These are phyloP conservation scores for Tolypocladium pustulatum DNA, from an alignment of 2,329 filamentous ascomycete species.

Conservation along the genomic window DNA sequence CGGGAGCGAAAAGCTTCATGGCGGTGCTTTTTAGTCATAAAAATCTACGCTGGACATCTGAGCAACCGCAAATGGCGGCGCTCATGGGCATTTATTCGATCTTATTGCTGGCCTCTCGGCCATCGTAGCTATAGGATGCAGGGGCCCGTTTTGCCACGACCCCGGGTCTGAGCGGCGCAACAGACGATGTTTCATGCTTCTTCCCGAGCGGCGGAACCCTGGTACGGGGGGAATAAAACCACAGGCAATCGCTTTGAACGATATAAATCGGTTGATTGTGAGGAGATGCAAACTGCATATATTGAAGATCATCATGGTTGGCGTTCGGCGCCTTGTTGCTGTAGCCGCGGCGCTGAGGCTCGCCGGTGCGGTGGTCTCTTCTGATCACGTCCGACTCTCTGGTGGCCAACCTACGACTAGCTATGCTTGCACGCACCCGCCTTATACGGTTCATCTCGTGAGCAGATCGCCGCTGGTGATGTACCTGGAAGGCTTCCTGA, in stretches of 20 bases:
- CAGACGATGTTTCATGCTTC: neutral
- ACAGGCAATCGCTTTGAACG: neutral
- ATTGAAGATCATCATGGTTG: neutral
- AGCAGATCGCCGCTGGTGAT: conserved; percentile 38
- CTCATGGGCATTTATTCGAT: neutral
- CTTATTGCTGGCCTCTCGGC: neutral
- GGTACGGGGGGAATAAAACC: neutral
- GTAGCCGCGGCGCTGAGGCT: neutral
- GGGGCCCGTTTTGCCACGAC: neutral
- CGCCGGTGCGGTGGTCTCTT: neutral
- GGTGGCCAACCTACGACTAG: neutral
- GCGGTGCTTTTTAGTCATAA: neutral
- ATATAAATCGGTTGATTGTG: too few relatives aligned
- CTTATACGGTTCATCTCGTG: conserved; percentile 31
- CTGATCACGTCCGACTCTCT: neutral
- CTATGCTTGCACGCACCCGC: conserved; percentile 15
- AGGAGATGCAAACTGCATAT: neutral
- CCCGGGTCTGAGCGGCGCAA: neutral
- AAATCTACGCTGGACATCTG: neutral
- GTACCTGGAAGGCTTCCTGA: conserved; percentile 37
- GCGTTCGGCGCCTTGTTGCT: neutral
- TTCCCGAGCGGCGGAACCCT: neutral
- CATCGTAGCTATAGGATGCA: neutral
- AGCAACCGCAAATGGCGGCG: neutral
- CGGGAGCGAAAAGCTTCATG: neutral